Percentiles rank a stretch among this genome's conserved stretches.
Evolutionary conservation across 106 monocot species (phyloP).

Genomic region (Phalaenopsis aphrodite): DNA sequence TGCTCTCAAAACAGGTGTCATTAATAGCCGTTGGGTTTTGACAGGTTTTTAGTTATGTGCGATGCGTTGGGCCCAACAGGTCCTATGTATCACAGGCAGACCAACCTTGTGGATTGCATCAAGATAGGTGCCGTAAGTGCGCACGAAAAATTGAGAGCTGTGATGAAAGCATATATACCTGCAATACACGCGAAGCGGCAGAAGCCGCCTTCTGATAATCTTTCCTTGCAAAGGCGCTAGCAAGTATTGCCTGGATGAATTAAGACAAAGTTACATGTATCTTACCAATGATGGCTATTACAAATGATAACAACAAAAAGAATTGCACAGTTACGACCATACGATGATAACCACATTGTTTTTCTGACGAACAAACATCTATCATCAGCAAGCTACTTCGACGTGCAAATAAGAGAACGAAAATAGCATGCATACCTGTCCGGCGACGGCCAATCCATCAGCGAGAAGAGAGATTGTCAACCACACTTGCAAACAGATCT

Average conservation of each 20-base stretch:
- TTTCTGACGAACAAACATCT: not conserved
- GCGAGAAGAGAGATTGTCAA: slow-evolving; percentile 64
- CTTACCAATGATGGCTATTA: not conserved
- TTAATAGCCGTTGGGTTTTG: no score
- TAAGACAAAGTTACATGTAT: not conserved
- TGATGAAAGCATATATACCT: slow-evolving; percentile 25
- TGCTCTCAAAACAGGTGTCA: not conserved
- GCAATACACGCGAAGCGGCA: slow-evolving; percentile 66
- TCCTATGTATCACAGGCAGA: not conserved
- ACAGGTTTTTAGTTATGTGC: not conserved
- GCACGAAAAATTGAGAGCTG: not conserved
- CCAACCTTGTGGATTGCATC: not conserved
- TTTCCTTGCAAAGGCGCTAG: slow-evolving; percentile 46
- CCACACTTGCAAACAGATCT: slow-evolving; percentile 80
- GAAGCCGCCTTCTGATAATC: slow-evolving; percentile 35
- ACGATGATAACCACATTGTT: not conserved
- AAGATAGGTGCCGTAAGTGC: not conserved
- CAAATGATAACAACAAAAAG: not conserved
- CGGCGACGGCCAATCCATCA: slow-evolving; percentile 73
- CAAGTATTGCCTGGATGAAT: slow-evolving; percentile 56
- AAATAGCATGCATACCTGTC: slow-evolving; percentile 31
- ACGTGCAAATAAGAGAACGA: not conserved
- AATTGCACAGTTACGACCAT: not conserved
- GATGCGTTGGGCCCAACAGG: not conserved
- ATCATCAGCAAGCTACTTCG: not conserved